Percentiles rank a stretch among this genome's conserved stretches.
Evolutionary conservation across 352 stramenopile genomes (phyloP).

Genomic region (Globisporangium radiosum): DNA sequence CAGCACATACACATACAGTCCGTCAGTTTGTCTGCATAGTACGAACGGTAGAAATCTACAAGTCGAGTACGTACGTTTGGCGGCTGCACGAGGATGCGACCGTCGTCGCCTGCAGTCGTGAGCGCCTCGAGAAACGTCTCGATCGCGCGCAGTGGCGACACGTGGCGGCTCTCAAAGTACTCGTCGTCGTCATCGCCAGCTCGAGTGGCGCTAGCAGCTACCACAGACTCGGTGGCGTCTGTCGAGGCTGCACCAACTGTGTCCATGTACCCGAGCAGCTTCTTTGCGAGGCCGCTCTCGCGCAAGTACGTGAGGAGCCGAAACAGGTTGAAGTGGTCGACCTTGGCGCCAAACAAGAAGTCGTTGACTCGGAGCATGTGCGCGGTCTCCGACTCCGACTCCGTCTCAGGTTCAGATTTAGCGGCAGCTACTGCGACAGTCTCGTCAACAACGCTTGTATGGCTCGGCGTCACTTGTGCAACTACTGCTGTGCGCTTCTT

Average conservation of each 20-base stretch:
- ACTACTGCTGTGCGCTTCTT: constrained; percentile 15
- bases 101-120: constrained; percentile 60
- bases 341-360: constrained; percentile 71
- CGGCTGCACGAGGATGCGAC: constrained; percentile 60
- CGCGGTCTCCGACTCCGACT: neutral
- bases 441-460: neutral
- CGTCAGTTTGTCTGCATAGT: too few relatives aligned
- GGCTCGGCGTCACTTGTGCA: neutral
- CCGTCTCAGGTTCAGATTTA: too few relatives aligned
- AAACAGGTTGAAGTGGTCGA: constrained; percentile 89
- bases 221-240: neutral
- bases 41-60: neutral
- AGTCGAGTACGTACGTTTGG: constrained; percentile 36
- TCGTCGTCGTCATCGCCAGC: constrained; percentile 23
- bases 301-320: constrained; percentile 82
- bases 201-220: neutral
- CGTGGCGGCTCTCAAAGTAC: constrained; percentile 58
- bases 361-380: constrained; percentile 82
- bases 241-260: constrained; percentile 14
- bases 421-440: neutral
- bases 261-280: constrained; percentile 77
- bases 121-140: constrained; percentile 71
- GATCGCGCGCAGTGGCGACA: constrained; percentile 80
- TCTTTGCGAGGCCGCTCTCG: constrained; percentile 77
- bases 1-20: too few relatives aligned